Conservation (phyloP, 2,329 filamentous ascomycete species). For the Penicillium sp. region DNA sequence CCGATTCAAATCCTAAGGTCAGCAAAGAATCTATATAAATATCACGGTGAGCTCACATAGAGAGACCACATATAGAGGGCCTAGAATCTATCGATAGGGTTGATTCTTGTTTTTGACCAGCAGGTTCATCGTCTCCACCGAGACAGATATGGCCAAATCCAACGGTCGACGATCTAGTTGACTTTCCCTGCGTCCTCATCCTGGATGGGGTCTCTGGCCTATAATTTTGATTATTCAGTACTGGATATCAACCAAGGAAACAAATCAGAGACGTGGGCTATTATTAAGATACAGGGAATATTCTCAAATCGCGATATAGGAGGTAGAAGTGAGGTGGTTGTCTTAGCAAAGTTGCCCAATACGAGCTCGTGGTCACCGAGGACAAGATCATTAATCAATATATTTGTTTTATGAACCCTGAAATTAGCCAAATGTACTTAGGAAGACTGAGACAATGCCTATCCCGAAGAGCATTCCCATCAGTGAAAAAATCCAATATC, state of each 20-base stretch:
- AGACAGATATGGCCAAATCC: conserved; percentile 2
- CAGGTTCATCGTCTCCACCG: background rate
- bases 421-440: no score
- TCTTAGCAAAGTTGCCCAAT: background rate
- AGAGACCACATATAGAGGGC: conserved; percentile 8
- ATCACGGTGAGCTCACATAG: no score
- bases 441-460: no score
- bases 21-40: no score
- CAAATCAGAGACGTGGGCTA: background rate
- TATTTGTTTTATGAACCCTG: no score
- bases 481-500: background rate
- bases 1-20: no score
- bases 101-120: conserved; percentile 2
- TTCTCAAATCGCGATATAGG: background rate
- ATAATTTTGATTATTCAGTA: background rate
- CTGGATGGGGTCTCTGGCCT: background rate
- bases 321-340: background rate
- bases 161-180: conserved; percentile 1
- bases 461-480: no score
- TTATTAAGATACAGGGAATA: background rate
- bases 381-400: background rate
- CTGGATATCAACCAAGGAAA: no score
- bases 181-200: background rate
- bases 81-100: conserved; percentile 5
- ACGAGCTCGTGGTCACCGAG: conserved; percentile 1